Evolutionary conservation across 352 stramenopile species (phyloP).

Genomic region (Phytophthora cajani): DNA sequence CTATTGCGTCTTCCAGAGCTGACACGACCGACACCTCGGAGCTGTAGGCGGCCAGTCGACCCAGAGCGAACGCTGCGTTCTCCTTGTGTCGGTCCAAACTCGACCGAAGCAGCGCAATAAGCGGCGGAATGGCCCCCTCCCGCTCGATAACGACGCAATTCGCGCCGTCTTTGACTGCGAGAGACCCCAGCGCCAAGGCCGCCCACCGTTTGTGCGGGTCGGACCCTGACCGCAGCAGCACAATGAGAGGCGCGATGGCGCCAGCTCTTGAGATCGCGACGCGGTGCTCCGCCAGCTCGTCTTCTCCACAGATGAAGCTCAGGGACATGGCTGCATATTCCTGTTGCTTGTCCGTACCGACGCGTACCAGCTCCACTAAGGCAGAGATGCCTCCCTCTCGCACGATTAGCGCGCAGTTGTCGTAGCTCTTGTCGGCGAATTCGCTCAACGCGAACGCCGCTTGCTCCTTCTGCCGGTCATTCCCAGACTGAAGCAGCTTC

Average conservation of each 20-base stretch:
- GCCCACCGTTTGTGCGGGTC: constrained; percentile 1
- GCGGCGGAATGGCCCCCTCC: background rate
- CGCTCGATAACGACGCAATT: background rate
- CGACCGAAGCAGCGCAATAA: background rate
- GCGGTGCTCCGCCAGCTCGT: constrained; percentile 1
- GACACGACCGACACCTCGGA: background rate
- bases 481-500: background rate
- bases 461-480: constrained; percentile 2
- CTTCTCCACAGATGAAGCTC: constrained; percentile 10
- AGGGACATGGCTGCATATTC: constrained; percentile 4
- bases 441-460: constrained; percentile 8
- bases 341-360: constrained; percentile 6
- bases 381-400: background rate
- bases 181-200: constrained; percentile 1
- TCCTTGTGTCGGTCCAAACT: constrained; percentile 10
- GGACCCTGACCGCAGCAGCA: background rate
- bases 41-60: constrained; percentile 5
- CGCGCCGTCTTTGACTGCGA: constrained; percentile 5
- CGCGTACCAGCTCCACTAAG: background rate
- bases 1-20: background rate
- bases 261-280: constrained; percentile 9
- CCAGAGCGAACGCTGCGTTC: constrained; percentile 7
- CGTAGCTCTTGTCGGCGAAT: constrained; percentile 6
- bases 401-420: background rate
- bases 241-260: constrained; percentile 10